Evolutionary conservation across 176 grass and related monocot species (phyloP), one percentile per base, ranked within the genome.

Genomic region (Tuctoria greenei): DNA sequence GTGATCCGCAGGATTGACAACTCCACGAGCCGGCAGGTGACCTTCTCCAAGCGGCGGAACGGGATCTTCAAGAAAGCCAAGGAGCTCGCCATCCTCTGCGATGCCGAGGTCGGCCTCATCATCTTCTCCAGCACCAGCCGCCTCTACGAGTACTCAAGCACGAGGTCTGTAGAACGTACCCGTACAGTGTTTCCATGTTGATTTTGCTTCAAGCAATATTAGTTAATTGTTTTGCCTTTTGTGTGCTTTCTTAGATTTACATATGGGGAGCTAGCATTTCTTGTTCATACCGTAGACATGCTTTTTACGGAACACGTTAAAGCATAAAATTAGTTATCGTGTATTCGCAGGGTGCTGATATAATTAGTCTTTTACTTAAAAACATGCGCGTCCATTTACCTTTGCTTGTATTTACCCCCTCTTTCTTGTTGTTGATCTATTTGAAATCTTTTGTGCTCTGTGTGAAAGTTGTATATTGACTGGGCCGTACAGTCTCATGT

Each of bases 31-130:
- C 68, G 93, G 78, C 93, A 96, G 84, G 89, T 92, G 50, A 96
- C 93, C 36, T 96, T 96, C 82, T 96, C 93, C 4, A 96, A 96
- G 79, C 71, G 93, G 69, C 67, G 93, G 70, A 92, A 89, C 76
- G 93, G 93, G 67, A 80, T 96, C 84, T 87, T 96, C 81, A 96
- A 96, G 76, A 96, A 96, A 65, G 93, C 93, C 34, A 96, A 86
- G 79, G 93, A 96, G 80, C 86, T 96, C 15, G 93, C 87, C 44
- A 96, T 96, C 67, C 93, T 96, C 77, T 96, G 93, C 42, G 93
- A 96, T 24, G 93, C 93, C 15, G 90, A 96, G 76, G 93, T 96
- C 36, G 93, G 93, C 42, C 89, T 96, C 69, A 82, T 85, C 38
- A 83, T 96, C 87, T 96, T 96, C 86, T 96, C 93, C 41, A 96